These are phyloP conservation scores for Sugiyamaella floridensis DNA, from an alignment of 805 yeast genomes.

Conservation along the genomic window DNA sequence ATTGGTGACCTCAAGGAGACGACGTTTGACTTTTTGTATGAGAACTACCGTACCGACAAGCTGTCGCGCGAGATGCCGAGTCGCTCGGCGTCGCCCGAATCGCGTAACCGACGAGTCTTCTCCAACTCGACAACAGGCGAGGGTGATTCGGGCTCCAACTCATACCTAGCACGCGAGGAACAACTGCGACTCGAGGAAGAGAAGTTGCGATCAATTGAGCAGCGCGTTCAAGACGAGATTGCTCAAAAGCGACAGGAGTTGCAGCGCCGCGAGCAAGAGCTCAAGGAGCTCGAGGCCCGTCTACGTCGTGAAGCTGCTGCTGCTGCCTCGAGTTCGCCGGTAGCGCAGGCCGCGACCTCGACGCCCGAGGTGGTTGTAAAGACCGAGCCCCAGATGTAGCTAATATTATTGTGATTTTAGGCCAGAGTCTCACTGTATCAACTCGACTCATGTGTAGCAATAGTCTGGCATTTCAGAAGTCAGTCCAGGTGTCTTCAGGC, in stretches of 20 bases:
- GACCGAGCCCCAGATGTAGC: constrained; percentile 3
- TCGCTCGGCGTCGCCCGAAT: constrained; percentile 16
- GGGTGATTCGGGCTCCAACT: constrained; percentile 28
- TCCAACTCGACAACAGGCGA: constrained; percentile 11
- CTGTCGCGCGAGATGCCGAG: constrained; percentile 50
- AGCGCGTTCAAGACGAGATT: constrained; percentile 81
- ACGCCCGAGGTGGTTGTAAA: constrained; percentile 4
- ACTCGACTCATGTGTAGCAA: too few relatives aligned
- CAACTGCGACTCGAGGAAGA: constrained; percentile 86
- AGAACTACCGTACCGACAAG: constrained; percentile 83
- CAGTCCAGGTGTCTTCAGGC: too few relatives aligned
- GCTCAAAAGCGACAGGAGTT: constrained; percentile 74
- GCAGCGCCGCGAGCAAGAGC: constrained; percentile 75
- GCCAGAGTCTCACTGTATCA: too few relatives aligned
- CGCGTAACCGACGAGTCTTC: constrained; percentile 9
- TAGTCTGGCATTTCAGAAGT: too few relatives aligned
- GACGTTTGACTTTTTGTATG: constrained; percentile 82
- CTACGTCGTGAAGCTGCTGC: constrained; percentile 11
- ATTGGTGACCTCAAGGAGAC: constrained; percentile 81
- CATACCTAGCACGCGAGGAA: constrained; percentile 68
- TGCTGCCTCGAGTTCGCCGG: neutral
- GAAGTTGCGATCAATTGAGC: constrained; percentile 77
- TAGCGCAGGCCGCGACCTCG: neutral
- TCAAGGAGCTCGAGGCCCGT: constrained; percentile 63
- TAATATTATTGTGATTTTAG: too few relatives aligned